These are phyloP conservation scores for Xylaria sp. DNA, from an alignment of 2,329 filamentous ascomycete species.

Conservation along the genomic window DNA sequence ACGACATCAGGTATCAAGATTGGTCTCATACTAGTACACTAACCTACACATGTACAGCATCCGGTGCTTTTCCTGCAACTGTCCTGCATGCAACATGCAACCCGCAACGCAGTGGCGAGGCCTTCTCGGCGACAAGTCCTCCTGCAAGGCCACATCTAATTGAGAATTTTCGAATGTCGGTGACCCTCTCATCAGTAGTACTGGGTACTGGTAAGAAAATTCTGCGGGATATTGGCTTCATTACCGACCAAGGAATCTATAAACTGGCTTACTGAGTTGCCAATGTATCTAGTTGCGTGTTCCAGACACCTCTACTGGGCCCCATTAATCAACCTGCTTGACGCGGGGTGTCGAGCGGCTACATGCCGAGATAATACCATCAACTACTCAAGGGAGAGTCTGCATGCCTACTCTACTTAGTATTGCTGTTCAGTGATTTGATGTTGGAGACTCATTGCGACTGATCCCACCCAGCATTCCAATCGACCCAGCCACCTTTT, in stretches of 20 bases:
- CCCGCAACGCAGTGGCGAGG: neutral
- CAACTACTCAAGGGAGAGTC: neutral
- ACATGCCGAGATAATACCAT: neutral
- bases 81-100: constrained; percentile 10
- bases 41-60: neutral
- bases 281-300: neutral
- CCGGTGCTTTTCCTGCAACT: constrained; percentile 10
- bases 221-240: neutral
- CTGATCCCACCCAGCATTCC: neutral
- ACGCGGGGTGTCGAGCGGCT: neutral
- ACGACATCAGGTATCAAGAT: constrained; percentile 10
- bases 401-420: neutral
- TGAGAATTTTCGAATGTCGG: constrained; percentile 7
- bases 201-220: no score
- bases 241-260: neutral
- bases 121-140: constrained; percentile 7
- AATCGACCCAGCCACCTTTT: no score
- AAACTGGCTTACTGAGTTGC: neutral
- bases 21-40: neutral
- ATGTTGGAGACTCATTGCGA: constrained; percentile 1
- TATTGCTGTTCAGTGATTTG: neutral
- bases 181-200: neutral
- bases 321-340: neutral
- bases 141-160: neutral
- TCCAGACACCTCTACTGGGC: neutral